These are phyloP conservation scores for Botryococcus braunii DNA, from an alignment of 163 green algal genomes.

Conservation along the genomic window DNA sequence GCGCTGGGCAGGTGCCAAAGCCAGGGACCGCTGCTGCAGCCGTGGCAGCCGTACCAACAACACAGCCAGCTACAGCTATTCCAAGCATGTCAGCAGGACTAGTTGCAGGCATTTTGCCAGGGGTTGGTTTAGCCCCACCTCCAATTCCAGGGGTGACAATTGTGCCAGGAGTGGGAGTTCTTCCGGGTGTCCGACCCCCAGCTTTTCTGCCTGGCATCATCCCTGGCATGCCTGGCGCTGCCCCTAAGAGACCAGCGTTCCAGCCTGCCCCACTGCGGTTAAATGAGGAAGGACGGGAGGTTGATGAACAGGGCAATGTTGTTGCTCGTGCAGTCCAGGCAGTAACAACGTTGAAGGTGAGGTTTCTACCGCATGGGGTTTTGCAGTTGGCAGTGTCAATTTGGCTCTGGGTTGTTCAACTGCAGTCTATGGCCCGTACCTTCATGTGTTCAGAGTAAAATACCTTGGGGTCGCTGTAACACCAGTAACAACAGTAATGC, in stretches of 20 bases:
- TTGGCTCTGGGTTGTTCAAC: neutral
- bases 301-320: conserved; percentile 48
- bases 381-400: neutral
- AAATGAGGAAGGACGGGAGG: conserved; percentile 49
- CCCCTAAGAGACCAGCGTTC: neutral
- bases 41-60: too few relatives aligned
- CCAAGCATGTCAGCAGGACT: neutral
- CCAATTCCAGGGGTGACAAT: neutral
- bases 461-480: neutral
- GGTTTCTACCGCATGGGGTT: neutral
- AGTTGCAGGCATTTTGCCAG: neutral
- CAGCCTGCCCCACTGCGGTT: conserved; percentile 26
- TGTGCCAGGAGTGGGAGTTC: neutral
- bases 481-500: too few relatives aligned
- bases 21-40: too few relatives aligned
- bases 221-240: neutral
- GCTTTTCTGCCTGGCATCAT: neutral
- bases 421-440: neutral
- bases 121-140: neutral
- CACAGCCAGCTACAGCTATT: neutral
- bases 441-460: neutral
- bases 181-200: neutral
- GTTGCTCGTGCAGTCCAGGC: conserved; percentile 4
- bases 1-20: too few relatives aligned
- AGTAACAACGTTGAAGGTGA: conserved; percentile 19